A percentile compares a stretch with the other conserved stretches of the same genome.
These are phyloP conservation scores for Citrus trifoliata DNA, from an alignment of 345 rosid species.

Conservation along the genomic window DNA sequence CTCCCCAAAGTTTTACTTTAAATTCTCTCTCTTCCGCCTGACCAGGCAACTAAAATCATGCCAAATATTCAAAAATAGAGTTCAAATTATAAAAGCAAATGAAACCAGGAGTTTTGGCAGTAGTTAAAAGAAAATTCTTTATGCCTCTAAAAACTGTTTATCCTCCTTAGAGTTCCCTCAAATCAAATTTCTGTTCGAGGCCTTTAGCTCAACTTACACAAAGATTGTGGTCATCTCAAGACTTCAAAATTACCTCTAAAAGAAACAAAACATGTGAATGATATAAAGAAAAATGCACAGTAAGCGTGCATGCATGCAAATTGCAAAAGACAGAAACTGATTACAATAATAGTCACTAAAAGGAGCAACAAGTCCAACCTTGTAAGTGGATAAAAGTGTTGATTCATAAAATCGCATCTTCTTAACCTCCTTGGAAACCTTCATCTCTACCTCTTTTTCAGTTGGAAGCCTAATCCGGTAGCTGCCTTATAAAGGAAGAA, in stretches of 20 bases:
- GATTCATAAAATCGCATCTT: conserved; percentile 88
- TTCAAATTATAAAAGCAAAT: background rate
- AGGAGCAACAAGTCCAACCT: conserved; percentile 43
- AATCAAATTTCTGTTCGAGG: background rate
- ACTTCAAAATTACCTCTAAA: background rate
- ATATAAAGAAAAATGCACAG: background rate
- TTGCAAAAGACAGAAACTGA: background rate
- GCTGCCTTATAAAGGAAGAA: conserved; percentile 35
- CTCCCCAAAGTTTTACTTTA: background rate
- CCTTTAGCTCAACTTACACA: background rate
- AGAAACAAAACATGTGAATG: background rate
- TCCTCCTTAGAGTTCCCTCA: background rate
- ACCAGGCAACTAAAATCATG: background rate
- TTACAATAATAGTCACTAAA: background rate
- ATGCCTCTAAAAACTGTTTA: background rate
- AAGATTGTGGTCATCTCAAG: no score
- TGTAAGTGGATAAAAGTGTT: conserved; percentile 69
- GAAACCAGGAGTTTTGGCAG: background rate
- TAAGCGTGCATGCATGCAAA: background rate
- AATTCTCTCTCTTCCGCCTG: background rate
- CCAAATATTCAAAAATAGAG: background rate
- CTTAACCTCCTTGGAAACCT: conserved; percentile 90
- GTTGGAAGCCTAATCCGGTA: conserved; percentile 97
- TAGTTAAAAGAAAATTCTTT: background rate
- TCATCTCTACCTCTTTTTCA: conserved; percentile 96